Base-by-base conservation (phyloP, 2,329 filamentous ascomycete genomes). In the Colletotrichum navitas region DNA sequence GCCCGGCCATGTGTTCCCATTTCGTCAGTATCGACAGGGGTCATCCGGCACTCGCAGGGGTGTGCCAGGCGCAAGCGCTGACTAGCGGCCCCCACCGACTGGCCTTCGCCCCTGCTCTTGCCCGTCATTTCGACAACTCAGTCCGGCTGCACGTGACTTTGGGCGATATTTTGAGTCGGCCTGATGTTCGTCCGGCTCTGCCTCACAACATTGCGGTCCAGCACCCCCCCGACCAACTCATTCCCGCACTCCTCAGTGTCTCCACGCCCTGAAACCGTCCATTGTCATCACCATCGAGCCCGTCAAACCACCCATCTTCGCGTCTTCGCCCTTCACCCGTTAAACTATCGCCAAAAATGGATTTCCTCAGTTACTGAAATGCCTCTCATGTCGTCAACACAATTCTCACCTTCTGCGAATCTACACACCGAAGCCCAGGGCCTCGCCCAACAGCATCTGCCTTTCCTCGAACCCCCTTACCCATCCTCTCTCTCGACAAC, bases 231-330 rank as follows among this genome's bases (percentile, higher is more conserved):
- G 66, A 72, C 66, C 55, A 66, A 56, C 49, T 71, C 66, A 34
- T 71, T 72, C 70, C 66, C 70, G 66, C 70, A 39, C 66, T 72
- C 69, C 66, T 72, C 70, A 24, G 61, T 59, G 70, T 72, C 69
- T 60, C 70, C 70, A 72, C 70, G 70, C 70, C 55, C 70, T 71
- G 70, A 62, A 72, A 66, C 70, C 61, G 21, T 71, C 70, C 70
- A 52, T 72, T 56, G 34, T 62, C 70, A 72, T 66, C 70, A 71
- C 66, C 70, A 71, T 58, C 61, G 34, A 69, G 59, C 54, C 66
- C 55, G 21, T 32, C 52, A 66, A 62, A 49, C 10, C 47, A 56
- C 64, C 59, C 26, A 49, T 36, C 36, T 55, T 58, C 52, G 54
- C 56, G 39, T 29, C 26, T 56, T 24, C 52, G 55, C 54, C 47